Base-by-base conservation (phyloP, 2,329 filamentous ascomycete genomes). In the Zymoseptoria crescenta region DNA sequence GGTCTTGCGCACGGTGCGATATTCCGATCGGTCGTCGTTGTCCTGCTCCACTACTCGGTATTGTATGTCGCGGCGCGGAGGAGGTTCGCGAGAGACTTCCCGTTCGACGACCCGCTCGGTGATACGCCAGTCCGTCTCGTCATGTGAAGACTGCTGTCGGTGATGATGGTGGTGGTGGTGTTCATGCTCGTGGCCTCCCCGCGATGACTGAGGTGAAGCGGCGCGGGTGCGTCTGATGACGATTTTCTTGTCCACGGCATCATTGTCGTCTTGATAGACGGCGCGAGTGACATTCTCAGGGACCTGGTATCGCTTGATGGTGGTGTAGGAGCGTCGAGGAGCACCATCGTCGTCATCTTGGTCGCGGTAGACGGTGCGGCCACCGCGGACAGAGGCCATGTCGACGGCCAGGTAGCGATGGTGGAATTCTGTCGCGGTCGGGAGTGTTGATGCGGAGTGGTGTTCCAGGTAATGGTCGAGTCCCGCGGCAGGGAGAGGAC, bases 261-360 rank as follows among this genome's bases (percentile, higher is more conserved):
- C 66, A 35, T 65, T 62, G 53, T 64, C 62, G 52, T 77, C 74
- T 49, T 69, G 61, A 56, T 66, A 65, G 30, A 67, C 62, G 10
- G 62, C 62, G 53, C 64, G 67, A 52, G 74, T 70, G 45, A 76
- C 73, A 59, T 74, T 74, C 56, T 81, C 79, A 54, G 79, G 79
- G n/a, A 80, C 72, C 62, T 78, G 77, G 75, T 87, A 86, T 67
- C 83, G 81, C 69, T 82, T 83, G 65, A 86, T 79, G 6, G 80
- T 83, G 64, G 79, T 81, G 67, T 79, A 81, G 62, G 74, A 77
- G 56, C 76, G 60, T 74, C 74, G 58, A 55, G 68, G 68, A 55
- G 67, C 64, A 48, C 70, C 64, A 13, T 72, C 69, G 66, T 78
- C 75, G 55, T 76, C 73, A 56, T 75, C 74, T 59, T 73, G 70